A percentile compares a stretch with the other conserved stretches of the same genome.
Evolutionary conservation across 1,284 basidiomycete genomes (phyloP).

Genomic region (Moniliella sp.): DNA sequence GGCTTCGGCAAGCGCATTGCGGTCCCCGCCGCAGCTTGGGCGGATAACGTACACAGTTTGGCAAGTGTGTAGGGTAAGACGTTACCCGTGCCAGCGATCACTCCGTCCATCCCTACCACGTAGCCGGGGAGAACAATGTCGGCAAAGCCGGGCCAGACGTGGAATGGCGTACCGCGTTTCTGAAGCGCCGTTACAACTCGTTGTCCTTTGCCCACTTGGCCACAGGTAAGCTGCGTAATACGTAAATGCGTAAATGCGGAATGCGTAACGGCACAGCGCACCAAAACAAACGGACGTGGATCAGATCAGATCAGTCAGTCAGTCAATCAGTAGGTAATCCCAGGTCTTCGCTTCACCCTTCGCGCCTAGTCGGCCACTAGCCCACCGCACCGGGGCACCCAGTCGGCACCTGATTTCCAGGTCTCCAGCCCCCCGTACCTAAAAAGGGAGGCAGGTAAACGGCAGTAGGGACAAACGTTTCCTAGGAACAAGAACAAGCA

Average conservation of each 20-base stretch:
- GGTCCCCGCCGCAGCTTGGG: slow-evolving; percentile 20
- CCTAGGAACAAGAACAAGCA: slow-evolving; percentile 37
- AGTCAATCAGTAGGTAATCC: too few relatives aligned
- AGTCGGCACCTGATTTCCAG: neutral
- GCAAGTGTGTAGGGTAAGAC: slow-evolving; percentile 42
- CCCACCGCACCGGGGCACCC: too few relatives aligned
- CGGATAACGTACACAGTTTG: slow-evolving; percentile 46
- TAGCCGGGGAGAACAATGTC: slow-evolving; percentile 12
- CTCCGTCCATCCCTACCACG: slow-evolving; percentile 9
- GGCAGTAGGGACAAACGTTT: too few relatives aligned
- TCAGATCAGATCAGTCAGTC: too few relatives aligned
- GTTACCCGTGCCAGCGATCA: slow-evolving; percentile 13
- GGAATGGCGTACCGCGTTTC: slow-evolving; percentile 40
- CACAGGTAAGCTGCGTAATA: slow-evolving; percentile 53
- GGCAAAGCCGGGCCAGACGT: slow-evolving; percentile 8
- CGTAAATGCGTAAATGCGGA: too few relatives aligned
- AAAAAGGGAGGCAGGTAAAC: too few relatives aligned
- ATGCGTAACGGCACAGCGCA: too few relatives aligned
- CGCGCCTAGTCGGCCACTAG: too few relatives aligned
- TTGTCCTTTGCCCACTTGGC: slow-evolving; percentile 68
- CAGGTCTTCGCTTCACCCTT: too few relatives aligned
- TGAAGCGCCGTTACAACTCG: slow-evolving; percentile 39
- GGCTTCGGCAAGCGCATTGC: slow-evolving; percentile 43
- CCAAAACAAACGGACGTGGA: too few relatives aligned
- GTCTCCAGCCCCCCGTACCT: too few relatives aligned